Percentiles rank a stretch among this genome's conserved stretches.
Evolutionary conservation across 164 flowering plant genomes (phyloP).

Genomic region (Umbilicus rupestris): DNA sequence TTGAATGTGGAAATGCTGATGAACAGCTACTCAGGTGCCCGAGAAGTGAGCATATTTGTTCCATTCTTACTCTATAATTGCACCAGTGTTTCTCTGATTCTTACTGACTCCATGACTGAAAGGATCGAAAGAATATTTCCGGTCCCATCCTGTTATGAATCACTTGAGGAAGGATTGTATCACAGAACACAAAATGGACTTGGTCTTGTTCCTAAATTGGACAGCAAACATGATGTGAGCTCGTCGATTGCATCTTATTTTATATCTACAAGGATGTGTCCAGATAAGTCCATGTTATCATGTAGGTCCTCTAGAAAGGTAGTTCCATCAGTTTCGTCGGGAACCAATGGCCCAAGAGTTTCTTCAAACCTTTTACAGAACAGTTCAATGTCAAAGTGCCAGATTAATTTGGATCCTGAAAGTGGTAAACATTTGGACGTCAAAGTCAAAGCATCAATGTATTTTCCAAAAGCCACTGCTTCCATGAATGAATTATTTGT

Average conservation of each 20-base stretch:
- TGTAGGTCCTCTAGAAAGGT: conserved; percentile 13
- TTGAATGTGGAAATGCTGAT: conserved; percentile 61
- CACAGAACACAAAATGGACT: conserved; percentile 48
- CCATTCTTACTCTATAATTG: conserved; percentile 80
- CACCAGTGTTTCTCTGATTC: conserved; percentile 50
- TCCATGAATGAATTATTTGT: conserved; percentile 56
- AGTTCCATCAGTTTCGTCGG: conserved; percentile 10
- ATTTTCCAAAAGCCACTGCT: conserved; percentile 49
- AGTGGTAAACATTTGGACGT: not conserved
- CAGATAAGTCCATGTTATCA: conserved; percentile 17
- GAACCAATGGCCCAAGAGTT: conserved; percentile 10
- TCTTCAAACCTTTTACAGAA: conserved; percentile 8
- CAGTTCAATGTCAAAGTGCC: conserved; percentile 13
- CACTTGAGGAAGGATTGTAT: conserved; percentile 28
- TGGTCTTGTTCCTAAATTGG: conserved; percentile 27
- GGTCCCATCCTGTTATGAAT: conserved; percentile 62
- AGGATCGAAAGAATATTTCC: conserved; percentile 27
- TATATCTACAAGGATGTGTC: conserved; percentile 20
- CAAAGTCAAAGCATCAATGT: conserved; percentile 55
- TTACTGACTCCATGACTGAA: conserved; percentile 39
- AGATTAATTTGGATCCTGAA: conserved; percentile 17
- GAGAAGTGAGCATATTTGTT: conserved; percentile 66
- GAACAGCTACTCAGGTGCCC: conserved; percentile 83
- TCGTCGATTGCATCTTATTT: conserved; percentile 18
- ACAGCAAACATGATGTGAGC: conserved; percentile 12